Evolutionary conservation across 805 yeast species (phyloP), one percentile per base, ranked within the genome.

Genomic region (Candida glaebosa): DNA sequence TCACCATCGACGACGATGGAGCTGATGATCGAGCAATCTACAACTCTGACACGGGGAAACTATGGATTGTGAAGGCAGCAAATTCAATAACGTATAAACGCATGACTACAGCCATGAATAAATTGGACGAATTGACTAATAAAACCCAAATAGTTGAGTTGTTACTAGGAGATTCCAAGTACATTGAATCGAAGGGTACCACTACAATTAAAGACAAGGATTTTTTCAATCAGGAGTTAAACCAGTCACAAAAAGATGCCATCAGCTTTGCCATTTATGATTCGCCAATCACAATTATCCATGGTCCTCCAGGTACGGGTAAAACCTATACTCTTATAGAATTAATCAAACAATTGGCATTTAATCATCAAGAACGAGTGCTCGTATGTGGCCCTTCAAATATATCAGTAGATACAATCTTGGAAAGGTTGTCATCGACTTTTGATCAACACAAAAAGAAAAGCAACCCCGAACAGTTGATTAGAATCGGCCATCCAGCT

Each of bases 371-470:
- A 12, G 73, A 71, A 39, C 61, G 89, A 34, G 81, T 91, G 0
- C 65, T 91, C 20, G 90, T 91, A 0, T 90, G 97, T 65, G 97
- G 96, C 0, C 96, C 98, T 0, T 89, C 97, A 0, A 91, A 91
- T 57, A 82, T 89, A 12, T 80, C 96, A 1, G 95, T 90, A 1
- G 98, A 91, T 58, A 91, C 95, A 0, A 84, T 91, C 12, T 61
- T 90, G 37, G 97, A 91, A 59, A 68, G 97, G 44, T 60, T 91
- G 17, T 58, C 71, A 7, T 60, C 63, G 2, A 49, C 45, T 4
- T 65, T 67, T 39, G 45, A 39, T n/a, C 45, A 40, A 14, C 48
- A 42, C 8, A 41, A 37, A 16, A 49, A 41, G 36, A 52, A 53
- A 39, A 49, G 41, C 61, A 48, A 51, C 18, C 55, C 61, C 2